Conservation (phyloP, 352 stramenopile genomes). For the Pythium sp. region DNA sequence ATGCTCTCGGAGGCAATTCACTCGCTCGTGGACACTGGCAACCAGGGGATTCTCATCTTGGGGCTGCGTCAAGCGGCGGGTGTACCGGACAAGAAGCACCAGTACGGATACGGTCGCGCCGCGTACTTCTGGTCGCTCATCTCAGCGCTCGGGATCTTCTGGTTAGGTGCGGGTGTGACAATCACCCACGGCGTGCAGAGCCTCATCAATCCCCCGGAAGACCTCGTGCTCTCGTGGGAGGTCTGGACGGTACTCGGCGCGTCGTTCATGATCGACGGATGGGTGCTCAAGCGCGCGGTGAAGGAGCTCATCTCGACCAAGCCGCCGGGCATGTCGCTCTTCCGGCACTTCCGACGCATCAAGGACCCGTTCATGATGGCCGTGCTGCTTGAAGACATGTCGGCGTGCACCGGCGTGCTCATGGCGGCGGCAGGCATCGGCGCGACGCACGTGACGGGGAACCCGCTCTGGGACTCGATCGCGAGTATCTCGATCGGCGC, state of each 20-base stretch:
- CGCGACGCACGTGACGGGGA: slow-evolving; percentile 89
- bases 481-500: slow-evolving; percentile 94
- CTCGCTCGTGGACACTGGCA: slow-evolving; percentile 96
- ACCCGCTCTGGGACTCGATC: slow-evolving; percentile 94
- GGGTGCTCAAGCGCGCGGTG: slow-evolving; percentile 92
- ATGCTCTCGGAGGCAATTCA: slow-evolving; percentile 98
- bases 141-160: slow-evolving; percentile 98
- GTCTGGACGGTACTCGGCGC: slow-evolving; percentile 95
- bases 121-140: slow-evolving; percentile 99
- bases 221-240: slow-evolving; percentile 82
- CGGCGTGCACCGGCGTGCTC: slow-evolving; percentile 95
- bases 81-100: slow-evolving; percentile 92
- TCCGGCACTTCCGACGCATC: slow-evolving; percentile 62
- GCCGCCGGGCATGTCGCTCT: slow-evolving; percentile 63
- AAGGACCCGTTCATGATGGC: slow-evolving; percentile 97
- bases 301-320: slow-evolving; percentile 80
- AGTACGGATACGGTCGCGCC: slow-evolving; percentile 96
- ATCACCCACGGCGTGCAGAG: slow-evolving; percentile 91
- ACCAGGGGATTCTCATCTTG: slow-evolving; percentile 92
- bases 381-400: slow-evolving; percentile 96
- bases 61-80: slow-evolving; percentile 80
- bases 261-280: slow-evolving; percentile 96
- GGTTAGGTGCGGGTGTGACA: slow-evolving; percentile 93
- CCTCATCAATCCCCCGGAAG: slow-evolving; percentile 62
- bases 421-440: slow-evolving; percentile 94